Evolutionary conservation across 805 yeast species (phyloP).

Genomic region (Candida koratica): DNA sequence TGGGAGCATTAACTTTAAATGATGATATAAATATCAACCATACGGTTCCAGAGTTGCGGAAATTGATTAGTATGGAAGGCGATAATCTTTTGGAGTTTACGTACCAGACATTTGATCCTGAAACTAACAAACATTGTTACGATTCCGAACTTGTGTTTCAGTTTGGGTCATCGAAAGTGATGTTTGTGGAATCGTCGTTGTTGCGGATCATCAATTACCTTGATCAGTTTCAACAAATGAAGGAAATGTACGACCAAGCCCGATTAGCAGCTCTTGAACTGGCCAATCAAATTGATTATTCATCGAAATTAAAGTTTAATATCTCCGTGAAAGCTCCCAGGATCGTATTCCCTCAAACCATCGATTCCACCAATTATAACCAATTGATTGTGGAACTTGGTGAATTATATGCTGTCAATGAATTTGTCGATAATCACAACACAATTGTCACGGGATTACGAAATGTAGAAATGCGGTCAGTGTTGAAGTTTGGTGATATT

Average conservation of each 20-base stretch:
- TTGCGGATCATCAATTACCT: conserved; percentile 62
- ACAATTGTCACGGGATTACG: conserved; percentile 65
- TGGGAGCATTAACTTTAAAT: conserved; percentile 74
- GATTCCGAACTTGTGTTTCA: conserved; percentile 57
- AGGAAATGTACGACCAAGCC: conserved; percentile 82
- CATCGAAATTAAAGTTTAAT: conserved; percentile 65
- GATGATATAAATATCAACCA: conserved; percentile 72
- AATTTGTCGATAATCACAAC: conserved; percentile 47
- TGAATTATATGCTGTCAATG: conserved; percentile 68
- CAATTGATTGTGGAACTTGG: conserved; percentile 72
- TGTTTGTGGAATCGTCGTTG: conserved; percentile 79
- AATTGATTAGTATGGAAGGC: conserved; percentile 76
- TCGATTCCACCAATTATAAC: conserved; percentile 41
- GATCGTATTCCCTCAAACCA: conserved; percentile 60
- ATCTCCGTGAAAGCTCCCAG: conserved; percentile 77
- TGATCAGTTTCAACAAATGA: conserved; percentile 78
- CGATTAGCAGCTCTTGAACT: conserved; percentile 85
- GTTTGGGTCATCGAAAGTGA: conserved; percentile 72
- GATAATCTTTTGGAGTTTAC: conserved; percentile 73
- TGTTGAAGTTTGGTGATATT: conserved; percentile 44
- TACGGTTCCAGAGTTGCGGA: conserved; percentile 55
- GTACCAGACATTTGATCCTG: conserved; percentile 73
- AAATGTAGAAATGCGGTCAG: conserved; percentile 65
- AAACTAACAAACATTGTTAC: conserved; percentile 45
- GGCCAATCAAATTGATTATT: conserved; percentile 59